Percentiles rank a stretch among this genome's conserved stretches.
These are phyloP conservation scores for Wickerhamia fluorescens DNA, from an alignment of 805 yeast species.

Conservation along the genomic window DNA sequence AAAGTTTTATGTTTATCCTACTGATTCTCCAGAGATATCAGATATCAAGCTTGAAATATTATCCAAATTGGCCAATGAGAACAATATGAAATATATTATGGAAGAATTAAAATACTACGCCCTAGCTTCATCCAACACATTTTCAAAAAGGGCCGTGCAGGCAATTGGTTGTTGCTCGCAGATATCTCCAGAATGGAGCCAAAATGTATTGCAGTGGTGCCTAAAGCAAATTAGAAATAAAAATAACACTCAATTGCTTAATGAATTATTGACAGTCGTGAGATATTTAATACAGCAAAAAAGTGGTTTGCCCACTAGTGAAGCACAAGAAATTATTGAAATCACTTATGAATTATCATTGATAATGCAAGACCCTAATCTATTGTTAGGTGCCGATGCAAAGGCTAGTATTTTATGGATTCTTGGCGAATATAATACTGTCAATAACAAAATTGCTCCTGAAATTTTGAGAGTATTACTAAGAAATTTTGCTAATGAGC, in stretches of 20 bases:
- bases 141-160: slow-evolving; percentile 45
- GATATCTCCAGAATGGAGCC: slow-evolving; percentile 40
- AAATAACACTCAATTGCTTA: slow-evolving; percentile 30
- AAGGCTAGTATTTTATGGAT: slow-evolving; percentile 86
- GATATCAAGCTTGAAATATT: slow-evolving; percentile 55
- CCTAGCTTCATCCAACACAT: slow-evolving; percentile 11
- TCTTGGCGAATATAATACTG: slow-evolving; percentile 67
- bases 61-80: slow-evolving; percentile 47
- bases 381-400: slow-evolving; percentile 39
- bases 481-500: slow-evolving; percentile 47
- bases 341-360: slow-evolving; percentile 46
- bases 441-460: slow-evolving; percentile 48
- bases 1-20: slow-evolving; percentile 50
- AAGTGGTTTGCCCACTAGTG: slow-evolving; percentile 11
- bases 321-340: slow-evolving; percentile 20
- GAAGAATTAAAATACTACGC: slow-evolving; percentile 57
- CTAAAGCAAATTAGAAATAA: slow-evolving; percentile 37
- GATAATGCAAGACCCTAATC: slow-evolving; percentile 17
- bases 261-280: slow-evolving; percentile 67
- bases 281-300: slow-evolving; percentile 61
- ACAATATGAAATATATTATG: slow-evolving; percentile 45
- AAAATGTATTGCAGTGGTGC: slow-evolving; percentile 59
- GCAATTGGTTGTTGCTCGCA: slow-evolving; percentile 58
- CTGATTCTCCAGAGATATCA: slow-evolving; percentile 40
- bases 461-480: slow-evolving; percentile 63